Evolutionary conservation across 805 yeast genomes (phyloP).

Genomic region (Yarrowia yakushimensis): DNA sequence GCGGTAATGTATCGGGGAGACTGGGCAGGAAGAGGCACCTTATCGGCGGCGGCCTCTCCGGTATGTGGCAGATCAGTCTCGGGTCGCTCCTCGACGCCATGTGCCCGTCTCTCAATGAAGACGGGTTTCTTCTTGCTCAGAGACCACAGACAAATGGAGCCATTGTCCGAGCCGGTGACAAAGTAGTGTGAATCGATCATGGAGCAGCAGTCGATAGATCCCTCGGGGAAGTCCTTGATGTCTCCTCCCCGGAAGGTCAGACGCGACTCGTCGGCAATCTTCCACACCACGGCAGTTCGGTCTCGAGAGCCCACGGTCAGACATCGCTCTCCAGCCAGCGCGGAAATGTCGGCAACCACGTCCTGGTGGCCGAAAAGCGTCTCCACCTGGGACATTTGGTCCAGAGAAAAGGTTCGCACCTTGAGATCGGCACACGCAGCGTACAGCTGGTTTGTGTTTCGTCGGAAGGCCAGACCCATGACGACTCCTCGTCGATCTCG

Average conservation of each 20-base stretch:
- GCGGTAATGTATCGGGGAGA: constrained; percentile 87
- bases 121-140: constrained; percentile 85
- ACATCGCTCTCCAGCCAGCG: constrained; percentile 83
- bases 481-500: constrained; percentile 68
- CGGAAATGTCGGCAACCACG: constrained; percentile 72
- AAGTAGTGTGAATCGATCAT: constrained; percentile 93
- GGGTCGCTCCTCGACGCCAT: constrained; percentile 60
- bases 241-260: constrained; percentile 93
- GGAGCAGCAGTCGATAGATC: constrained; percentile 82
- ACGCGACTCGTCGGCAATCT: constrained; percentile 90
- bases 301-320: constrained; percentile 95
- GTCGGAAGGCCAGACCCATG: constrained; percentile 69
- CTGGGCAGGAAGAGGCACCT: constrained; percentile 51
- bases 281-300: constrained; percentile 94
- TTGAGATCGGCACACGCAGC: constrained; percentile 92
- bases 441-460: constrained; percentile 77
- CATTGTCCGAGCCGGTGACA: constrained; percentile 94
- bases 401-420: constrained; percentile 79
- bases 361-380: constrained; percentile 95
- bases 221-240: constrained; percentile 50
- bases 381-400: constrained; percentile 85
- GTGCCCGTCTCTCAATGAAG: constrained; percentile 64
- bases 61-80: constrained; percentile 35
- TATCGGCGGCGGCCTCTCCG: constrained; percentile 52
- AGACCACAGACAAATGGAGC: constrained; percentile 87